These are phyloP conservation scores for Fusarium chuoi DNA, from an alignment of 2,329 filamentous ascomycete genomes.

Conservation along the genomic window DNA sequence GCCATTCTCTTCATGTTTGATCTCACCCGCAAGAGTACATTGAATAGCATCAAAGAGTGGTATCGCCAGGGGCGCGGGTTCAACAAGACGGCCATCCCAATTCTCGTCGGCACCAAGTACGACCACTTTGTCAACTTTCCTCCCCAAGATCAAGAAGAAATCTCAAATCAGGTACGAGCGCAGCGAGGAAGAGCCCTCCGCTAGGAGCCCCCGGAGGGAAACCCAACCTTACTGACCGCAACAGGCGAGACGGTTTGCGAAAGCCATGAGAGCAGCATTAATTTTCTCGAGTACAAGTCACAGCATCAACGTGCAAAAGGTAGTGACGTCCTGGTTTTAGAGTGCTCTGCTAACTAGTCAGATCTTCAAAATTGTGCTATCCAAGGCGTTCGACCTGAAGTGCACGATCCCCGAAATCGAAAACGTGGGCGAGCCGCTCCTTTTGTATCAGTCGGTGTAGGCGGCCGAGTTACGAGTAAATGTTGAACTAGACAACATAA, in stretches of 20 bases:
- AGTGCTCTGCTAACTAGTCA: slow-evolving; percentile 49
- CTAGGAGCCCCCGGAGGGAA: not conserved
- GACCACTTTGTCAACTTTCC: slow-evolving; percentile 99
- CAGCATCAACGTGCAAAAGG: slow-evolving; percentile 99
- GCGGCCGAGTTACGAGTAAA: slow-evolving; percentile 30
- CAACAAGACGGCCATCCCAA: slow-evolving; percentile 99
- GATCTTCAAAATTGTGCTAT: slow-evolving; percentile 99
- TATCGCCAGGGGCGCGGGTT: slow-evolving; percentile 97
- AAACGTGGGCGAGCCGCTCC: slow-evolving; percentile 93
- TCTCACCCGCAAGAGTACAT: slow-evolving; percentile 94
- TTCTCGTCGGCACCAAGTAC: slow-evolving; percentile 97
- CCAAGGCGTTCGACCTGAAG: slow-evolving; percentile 98
- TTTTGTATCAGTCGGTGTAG: slow-evolving; percentile 81
- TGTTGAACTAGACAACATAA: slow-evolving; percentile 39
- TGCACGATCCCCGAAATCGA: slow-evolving; percentile 99
- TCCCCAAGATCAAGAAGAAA: slow-evolving; percentile 96
- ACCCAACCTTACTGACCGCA: not conserved
- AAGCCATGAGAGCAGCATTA: slow-evolving; percentile 96
- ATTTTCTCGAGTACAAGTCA: slow-evolving; percentile 99
- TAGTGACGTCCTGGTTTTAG: slow-evolving; percentile 49
- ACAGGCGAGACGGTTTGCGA: slow-evolving; percentile 94
- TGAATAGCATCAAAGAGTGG: slow-evolving; percentile 99
- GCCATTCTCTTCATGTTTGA: slow-evolving; percentile 99
- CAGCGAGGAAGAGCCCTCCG: not conserved
- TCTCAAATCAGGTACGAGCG: slow-evolving; percentile 83